These are phyloP conservation scores for Boechera retrofracta DNA, from an alignment of 345 rosid species.

Conservation along the genomic window DNA sequence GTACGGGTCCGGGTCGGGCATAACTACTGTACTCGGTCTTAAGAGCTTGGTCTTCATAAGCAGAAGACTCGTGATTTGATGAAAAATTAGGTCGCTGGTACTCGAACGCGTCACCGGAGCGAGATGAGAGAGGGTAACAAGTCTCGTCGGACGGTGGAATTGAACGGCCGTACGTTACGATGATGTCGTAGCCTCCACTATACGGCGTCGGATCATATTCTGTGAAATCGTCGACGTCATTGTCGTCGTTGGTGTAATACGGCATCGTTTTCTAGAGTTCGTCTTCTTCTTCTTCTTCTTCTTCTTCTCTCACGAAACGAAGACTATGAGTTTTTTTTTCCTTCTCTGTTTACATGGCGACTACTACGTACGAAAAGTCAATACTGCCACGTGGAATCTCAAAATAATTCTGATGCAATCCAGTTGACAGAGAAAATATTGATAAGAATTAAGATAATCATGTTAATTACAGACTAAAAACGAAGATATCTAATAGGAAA, in stretches of 20 bases:
- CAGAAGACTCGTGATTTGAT: conserved; percentile 57
- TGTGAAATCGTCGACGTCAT: conserved; percentile 67
- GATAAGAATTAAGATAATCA: too few species aligned
- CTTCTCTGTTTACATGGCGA: conserved; percentile 30
- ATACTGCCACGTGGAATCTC: conserved; percentile 33
- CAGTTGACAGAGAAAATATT: too few species aligned
- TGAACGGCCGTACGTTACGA: conserved; percentile 75
- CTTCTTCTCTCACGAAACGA: background rate
- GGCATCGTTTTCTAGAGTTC: conserved; percentile 57
- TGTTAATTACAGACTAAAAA: too few species aligned
- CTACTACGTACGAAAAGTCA: conserved; percentile 34
- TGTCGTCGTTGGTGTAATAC: conserved; percentile 63
- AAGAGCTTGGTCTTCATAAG: conserved; percentile 68
- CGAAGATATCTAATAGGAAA: too few species aligned
- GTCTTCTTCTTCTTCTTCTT: conserved; percentile 4
- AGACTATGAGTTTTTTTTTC: background rate
- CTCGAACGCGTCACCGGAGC: conserved; percentile 60
- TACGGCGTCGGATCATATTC: conserved; percentile 86
- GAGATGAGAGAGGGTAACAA: conserved; percentile 63
- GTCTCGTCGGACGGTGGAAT: conserved; percentile 66
- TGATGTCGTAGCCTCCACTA: conserved; percentile 83
- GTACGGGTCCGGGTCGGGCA: conserved; percentile 59
- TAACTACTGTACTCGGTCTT: conserved; percentile 79
- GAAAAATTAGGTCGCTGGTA: conserved; percentile 74
- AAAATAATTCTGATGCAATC: too few species aligned